Conservation (phyloP, 2,329 filamentous ascomycete genomes). For the Aureobasidium leucospermi region DNA sequence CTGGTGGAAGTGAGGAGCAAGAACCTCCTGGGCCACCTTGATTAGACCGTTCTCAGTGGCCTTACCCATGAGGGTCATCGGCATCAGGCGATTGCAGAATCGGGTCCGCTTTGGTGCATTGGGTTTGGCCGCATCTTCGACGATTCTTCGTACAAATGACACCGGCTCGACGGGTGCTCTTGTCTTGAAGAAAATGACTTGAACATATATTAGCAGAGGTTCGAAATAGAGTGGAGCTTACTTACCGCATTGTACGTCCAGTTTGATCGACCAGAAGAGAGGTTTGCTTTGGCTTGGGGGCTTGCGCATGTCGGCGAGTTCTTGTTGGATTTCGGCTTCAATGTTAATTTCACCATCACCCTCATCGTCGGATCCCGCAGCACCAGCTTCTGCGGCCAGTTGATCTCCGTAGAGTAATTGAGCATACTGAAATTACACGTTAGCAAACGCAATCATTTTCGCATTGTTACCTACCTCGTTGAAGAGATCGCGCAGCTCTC, state of each 20-base stretch:
- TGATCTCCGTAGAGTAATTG: slow-evolving; percentile 8
- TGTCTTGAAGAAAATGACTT: slow-evolving; percentile 54
- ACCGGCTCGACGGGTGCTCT: slow-evolving; percentile 52
- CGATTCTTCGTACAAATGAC: slow-evolving; percentile 51
- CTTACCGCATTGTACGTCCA: slow-evolving; percentile 51
- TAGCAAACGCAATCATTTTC: not conserved
- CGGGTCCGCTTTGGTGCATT: slow-evolving; percentile 47
- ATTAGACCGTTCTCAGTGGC: slow-evolving; percentile 63
- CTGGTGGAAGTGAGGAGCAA: slow-evolving; percentile 57
- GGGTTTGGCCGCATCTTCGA: slow-evolving; percentile 46
- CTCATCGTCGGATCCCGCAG: slow-evolving; percentile 34
- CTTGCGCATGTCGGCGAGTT: slow-evolving; percentile 58
- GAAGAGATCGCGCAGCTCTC: slow-evolving; percentile 60
- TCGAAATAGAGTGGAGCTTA: not conserved
- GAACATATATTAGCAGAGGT: not conserved
- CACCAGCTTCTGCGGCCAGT: slow-evolving; percentile 23
- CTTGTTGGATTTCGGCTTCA: slow-evolving; percentile 63
- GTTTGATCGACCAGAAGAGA: slow-evolving; percentile 45
- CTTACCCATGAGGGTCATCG: slow-evolving; percentile 53
- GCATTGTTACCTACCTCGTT: slow-evolving; percentile 33
- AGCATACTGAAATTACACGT: not conserved
- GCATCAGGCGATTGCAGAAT: slow-evolving; percentile 54
- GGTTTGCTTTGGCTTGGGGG: slow-evolving; percentile 37
- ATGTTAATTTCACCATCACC: slow-evolving; percentile 48
- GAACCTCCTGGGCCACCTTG: slow-evolving; percentile 55